Evolutionary conservation across 345 rosid species (phyloP), one percentile per base, ranked within the genome.

Genomic region (Firmiana major): DNA sequence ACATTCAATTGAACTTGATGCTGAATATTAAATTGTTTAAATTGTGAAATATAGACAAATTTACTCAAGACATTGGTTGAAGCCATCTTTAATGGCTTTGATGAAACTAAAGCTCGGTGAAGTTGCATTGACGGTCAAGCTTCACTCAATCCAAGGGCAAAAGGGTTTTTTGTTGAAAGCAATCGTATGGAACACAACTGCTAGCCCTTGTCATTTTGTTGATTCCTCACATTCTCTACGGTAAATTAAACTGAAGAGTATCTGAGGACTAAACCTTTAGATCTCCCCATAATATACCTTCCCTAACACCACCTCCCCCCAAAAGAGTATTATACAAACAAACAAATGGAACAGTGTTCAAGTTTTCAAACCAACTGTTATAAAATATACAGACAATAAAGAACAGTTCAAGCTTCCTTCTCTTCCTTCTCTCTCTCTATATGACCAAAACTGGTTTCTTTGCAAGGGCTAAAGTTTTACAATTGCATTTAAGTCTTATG

Each of bases 251-350:
- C 12, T 59, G 31, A 59, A 24, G 34, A 59, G 15, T 26, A 59
- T 24, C 36, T 19, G 5, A 11, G 19, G 57, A 48, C 0, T 26
- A 45, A 63, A 22, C 42, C 54, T 22, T 11, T 13, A 17, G 22
- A 40, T 36, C 53, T 59, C 42, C 57, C 63, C 63, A 60, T 3
- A 38, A 63, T 31, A 71, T 42, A 28, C 51, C 71, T 48, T 59
- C 80, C 70, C 75, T 0, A 36, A 48, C n/a, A 5, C 42, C 26
- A n/a, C 69, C 70, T 57, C 63, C 71, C 80, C 49, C 22, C 7
- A 28, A 17, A 26, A 48, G n/a, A 42, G 7, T 24, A 40, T 10
- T 16, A 13, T 51, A 48, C 6, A 19, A 4, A 36, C 36, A 55
- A 73, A 63, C 49, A 45, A 70, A 24, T 16, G 45, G 11, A 73